Evolutionary conservation across 75 land plant genomes (phyloP), one percentile per base, ranked within the genome.

Genomic region (Gnetum montanum): DNA sequence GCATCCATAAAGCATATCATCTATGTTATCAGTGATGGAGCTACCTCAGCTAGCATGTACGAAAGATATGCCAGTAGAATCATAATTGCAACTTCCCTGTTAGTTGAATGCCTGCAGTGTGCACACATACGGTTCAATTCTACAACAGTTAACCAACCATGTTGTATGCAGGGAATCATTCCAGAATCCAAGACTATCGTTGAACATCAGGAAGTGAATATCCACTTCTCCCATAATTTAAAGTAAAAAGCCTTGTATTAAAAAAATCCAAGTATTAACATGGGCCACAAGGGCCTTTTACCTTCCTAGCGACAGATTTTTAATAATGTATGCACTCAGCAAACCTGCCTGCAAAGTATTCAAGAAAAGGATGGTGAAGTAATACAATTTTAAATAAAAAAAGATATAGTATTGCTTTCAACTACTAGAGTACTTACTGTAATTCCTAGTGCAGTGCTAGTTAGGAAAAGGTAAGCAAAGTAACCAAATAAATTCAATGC

Each of bases 21-120:
- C n/a, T n/a, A n/a, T n/a, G n/a, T n/a, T n/a, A n/a, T n/a, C n/a
- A n/a, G n/a, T n/a, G n/a, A n/a, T n/a, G n/a, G n/a, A 4, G 3
- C 12, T 58, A 71, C 69, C 64, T 71, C 74, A 23, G 74, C 74
- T 11, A 71, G 34, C 62, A 65, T 65, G 43, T 71, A 71, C 12
- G 74, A 71, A 5, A 71, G 58, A 54, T 71, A 71, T 8, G 74
- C 64, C 70, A 71, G 52, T 15, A 71, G 57, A 1, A 64, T 19
- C 74, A 71, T 71, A 35, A 71, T 52, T 60, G 74, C 74, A 66
- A 71, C 49, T 46, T 71, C 74, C 27, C 74, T 43, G 35, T 65
- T 57, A 11, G 74, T 71, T 12, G 74, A 71, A 51, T 71, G 74
- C 53, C 74, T 70, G 33, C 19, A 52, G 23, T 19, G 20, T n/a